Base-by-base conservation (phyloP, 768 basidiomycete genomes). In the Filobasidium wieringae region DNA sequence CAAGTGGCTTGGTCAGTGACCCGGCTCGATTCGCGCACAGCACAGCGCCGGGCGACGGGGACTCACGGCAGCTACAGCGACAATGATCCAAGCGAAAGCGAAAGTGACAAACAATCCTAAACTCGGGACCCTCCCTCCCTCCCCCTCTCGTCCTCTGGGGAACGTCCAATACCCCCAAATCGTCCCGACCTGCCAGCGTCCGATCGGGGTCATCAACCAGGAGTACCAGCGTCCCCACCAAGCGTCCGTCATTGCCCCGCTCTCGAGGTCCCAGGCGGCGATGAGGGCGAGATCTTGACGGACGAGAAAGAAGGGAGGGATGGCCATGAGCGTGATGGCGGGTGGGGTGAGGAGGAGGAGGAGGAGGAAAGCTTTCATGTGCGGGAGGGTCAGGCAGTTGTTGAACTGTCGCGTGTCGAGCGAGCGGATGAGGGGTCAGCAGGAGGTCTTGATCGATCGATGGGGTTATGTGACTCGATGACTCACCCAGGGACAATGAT, bases 401-500 rank as follows among this genome's bases (percentile, higher is more conserved):
- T 45, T 36, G 33, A 53, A 59, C 58, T 52, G 30, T 31, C 12
- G n/a, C n/a, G n/a, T n/a, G 30, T 26, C 36, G 15, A 3, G 5
- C 17, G 34, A 43, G 24, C 26, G 24, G 31, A 30, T 7, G 27
- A 17, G 9, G 11, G n/a, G 41, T 37, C n/a, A n/a, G n/a, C n/a
- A n/a, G n/a, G n/a, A n/a, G n/a, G n/a, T n/a, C n/a, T n/a, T n/a
- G n/a, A n/a, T n/a, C n/a, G n/a, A n/a, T n/a, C n/a, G n/a, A 15
- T 37, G 24, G 24, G n/a, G 14, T 9, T 12, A 19, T 15, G 15
- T 2, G 33, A 34, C 9, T 6, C 27, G 27, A 39, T 1, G 22
- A 52, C 34, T 52, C 19, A 29, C 51, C 57, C 58, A 59, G 11
- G 58, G 58, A 34, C 58, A 59, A 30, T 59, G 58, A 36, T 59